Evolutionary conservation across 2,329 filamentous ascomycete genomes (phyloP).

Genomic region (Fusarium sp.): DNA sequence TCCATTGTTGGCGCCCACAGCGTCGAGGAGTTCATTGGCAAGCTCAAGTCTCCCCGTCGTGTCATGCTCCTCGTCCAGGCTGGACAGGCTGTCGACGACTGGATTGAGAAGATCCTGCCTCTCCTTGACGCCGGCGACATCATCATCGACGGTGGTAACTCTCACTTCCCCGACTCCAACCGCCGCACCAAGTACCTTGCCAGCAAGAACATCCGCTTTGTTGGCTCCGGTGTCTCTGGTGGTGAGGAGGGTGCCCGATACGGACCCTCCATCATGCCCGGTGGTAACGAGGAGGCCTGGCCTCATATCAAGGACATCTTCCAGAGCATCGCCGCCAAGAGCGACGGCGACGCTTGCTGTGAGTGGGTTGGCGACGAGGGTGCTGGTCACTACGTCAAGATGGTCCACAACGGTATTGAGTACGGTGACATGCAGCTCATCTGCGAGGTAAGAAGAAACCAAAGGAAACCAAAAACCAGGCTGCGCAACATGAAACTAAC

Average conservation of each 20-base stretch:
- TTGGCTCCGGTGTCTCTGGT: slow-evolving; percentile 97
- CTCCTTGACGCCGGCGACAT: slow-evolving; percentile 89
- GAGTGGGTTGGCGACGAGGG: slow-evolving; percentile 99
- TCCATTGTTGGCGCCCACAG: slow-evolving; percentile 93
- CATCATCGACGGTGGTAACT: slow-evolving; percentile 99
- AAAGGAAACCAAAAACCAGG: neutral
- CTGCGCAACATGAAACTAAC: slow-evolving; percentile 31
- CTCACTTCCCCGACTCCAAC: slow-evolving; percentile 99
- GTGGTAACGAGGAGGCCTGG: slow-evolving; percentile 98
- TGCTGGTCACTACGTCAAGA: slow-evolving; percentile 99
- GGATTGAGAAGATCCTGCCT: slow-evolving; percentile 94
- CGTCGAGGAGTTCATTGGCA: slow-evolving; percentile 92
- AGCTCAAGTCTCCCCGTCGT: slow-evolving; percentile 96
- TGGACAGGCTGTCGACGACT: slow-evolving; percentile 96
- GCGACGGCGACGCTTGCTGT: slow-evolving; percentile 95
- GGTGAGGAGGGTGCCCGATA: slow-evolving; percentile 99
- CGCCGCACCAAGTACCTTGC: slow-evolving; percentile 91
- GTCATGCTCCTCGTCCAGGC: slow-evolving; percentile 99
- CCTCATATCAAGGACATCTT: slow-evolving; percentile 99
- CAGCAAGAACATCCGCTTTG: slow-evolving; percentile 90
- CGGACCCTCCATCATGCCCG: slow-evolving; percentile 97
- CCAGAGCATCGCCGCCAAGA: slow-evolving; percentile 97
- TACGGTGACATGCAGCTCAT: slow-evolving; percentile 99
- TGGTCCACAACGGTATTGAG: slow-evolving; percentile 99
- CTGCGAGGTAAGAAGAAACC: slow-evolving; percentile 78